phyloP scores from a whole-genome alignment of 768 basidiomycete genomes.

The Cubamyces sp. region DNA sequence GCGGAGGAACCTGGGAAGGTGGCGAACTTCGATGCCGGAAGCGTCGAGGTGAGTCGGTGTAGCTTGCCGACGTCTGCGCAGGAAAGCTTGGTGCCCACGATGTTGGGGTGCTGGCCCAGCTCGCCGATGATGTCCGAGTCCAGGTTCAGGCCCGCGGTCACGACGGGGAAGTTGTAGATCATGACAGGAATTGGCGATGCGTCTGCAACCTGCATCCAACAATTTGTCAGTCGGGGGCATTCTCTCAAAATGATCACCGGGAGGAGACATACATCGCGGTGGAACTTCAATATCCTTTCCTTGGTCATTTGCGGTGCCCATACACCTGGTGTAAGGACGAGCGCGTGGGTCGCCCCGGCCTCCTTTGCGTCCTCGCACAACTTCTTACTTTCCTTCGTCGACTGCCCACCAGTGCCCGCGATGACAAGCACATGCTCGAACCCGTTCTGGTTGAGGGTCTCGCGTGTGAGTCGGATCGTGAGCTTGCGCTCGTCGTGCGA shows the following conservation, averaged over 20 bases:
- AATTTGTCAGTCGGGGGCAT: background rate
- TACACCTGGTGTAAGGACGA: slow-evolving; percentile 75
- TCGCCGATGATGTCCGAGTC: slow-evolving; percentile 76
- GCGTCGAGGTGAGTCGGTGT: slow-evolving; percentile 67
- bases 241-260: background rate
- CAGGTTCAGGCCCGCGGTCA: slow-evolving; percentile 82
- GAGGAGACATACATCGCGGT: slow-evolving; percentile 50
- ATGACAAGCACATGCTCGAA: slow-evolving; percentile 70
- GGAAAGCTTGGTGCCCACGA: slow-evolving; percentile 84
- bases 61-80: slow-evolving; percentile 87
- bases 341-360: slow-evolving; percentile 80
- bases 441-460: slow-evolving; percentile 74
- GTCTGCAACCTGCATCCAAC: slow-evolving; percentile 60
- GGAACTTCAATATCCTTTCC: slow-evolving; percentile 67
- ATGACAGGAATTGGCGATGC: slow-evolving; percentile 70
- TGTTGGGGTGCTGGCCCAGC: slow-evolving; percentile 79
- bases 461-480: slow-evolving; percentile 64
- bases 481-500: slow-evolving; percentile 71
- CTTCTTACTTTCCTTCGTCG: slow-evolving; percentile 72
- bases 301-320: slow-evolving; percentile 69
- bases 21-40: slow-evolving; percentile 57
- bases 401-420: slow-evolving; percentile 84
- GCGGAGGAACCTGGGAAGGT: slow-evolving; percentile 81
- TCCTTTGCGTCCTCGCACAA: slow-evolving; percentile 75
- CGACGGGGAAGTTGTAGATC: slow-evolving; percentile 87